Percentiles rank a stretch among this genome's conserved stretches.
Conservation (phyloP, 805 yeast genomes). For the Metschnikowia similis region DNA sequence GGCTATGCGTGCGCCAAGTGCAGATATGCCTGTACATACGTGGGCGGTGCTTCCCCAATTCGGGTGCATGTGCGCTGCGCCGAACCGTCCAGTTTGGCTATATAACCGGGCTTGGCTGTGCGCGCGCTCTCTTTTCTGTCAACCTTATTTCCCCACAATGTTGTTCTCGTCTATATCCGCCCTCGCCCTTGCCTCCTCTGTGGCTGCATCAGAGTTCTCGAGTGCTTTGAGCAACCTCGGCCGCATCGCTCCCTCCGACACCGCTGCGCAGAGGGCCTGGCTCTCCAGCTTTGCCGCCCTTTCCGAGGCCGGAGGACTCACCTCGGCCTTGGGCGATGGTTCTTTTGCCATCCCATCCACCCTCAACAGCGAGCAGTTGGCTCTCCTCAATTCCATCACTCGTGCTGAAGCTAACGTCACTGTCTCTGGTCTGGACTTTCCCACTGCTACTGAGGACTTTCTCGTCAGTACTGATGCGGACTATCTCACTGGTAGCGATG, state of each 20-base stretch:
- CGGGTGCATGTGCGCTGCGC: too few relatives aligned
- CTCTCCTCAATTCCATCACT: neutral
- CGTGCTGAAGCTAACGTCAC: neutral
- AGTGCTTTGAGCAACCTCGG: neutral
- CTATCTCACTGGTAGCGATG: too few relatives aligned
- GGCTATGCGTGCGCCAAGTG: too few relatives aligned
- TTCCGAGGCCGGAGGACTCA: neutral
- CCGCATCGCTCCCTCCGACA: conserved; percentile 2
- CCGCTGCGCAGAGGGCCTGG: conserved; percentile 5
- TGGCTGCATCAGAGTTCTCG: conserved; percentile 8
- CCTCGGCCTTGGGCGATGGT: neutral
- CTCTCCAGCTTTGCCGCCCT: neutral
- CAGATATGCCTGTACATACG: too few relatives aligned
- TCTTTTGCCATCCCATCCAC: neutral
- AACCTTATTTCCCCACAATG: neutral
- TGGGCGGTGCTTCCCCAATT: too few relatives aligned
- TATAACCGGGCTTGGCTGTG: too few relatives aligned
- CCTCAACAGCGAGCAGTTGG: neutral
- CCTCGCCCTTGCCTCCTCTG: conserved; percentile 6
- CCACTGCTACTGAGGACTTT: neutral
- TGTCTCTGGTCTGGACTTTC: neutral
- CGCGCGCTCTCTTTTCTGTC: too few relatives aligned
- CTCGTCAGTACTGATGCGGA: too few relatives aligned
- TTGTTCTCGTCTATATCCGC: conserved; percentile 1
- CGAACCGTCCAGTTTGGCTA: too few relatives aligned